phyloP scores from a whole-genome alignment of 1,284 basidiomycete genomes.

The Porodaedalea pini region DNA sequence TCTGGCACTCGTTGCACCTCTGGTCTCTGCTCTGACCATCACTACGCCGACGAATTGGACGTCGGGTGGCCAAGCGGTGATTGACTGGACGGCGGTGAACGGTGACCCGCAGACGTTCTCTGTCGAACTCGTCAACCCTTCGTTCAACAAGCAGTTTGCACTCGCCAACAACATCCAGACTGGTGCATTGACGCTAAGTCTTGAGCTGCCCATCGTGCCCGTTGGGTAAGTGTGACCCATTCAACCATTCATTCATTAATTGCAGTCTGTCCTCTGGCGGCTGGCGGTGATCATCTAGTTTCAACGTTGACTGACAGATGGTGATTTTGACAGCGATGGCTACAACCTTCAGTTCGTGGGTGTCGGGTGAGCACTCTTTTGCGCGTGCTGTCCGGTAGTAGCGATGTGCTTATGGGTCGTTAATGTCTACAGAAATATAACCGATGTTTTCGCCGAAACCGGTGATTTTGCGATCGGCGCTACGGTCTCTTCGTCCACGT shows the following conservation, averaged over 20 bases:
- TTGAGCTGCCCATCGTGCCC: constrained; percentile 51
- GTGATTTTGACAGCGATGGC: constrained; percentile 35
- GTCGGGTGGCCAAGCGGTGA: constrained; percentile 35
- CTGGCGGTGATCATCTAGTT: background rate
- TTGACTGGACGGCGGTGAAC: constrained; percentile 44
- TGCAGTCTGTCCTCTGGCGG: background rate
- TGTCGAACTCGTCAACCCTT: constrained; percentile 43
- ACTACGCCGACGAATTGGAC: constrained; percentile 34
- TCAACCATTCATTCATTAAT: no score
- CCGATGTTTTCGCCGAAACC: constrained; percentile 41
- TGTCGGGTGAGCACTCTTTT: constrained; percentile 36
- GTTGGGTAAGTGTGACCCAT: constrained; percentile 38
- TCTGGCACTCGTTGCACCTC: constrained; percentile 40
- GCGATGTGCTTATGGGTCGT: background rate
- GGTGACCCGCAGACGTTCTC: constrained; percentile 41
- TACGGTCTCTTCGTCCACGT: constrained; percentile 25
- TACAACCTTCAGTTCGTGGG: constrained; percentile 54
- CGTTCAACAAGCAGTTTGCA: constrained; percentile 53
- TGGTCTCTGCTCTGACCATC: constrained; percentile 48
- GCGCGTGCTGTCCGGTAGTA: no score
- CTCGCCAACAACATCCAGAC: constrained; percentile 57
- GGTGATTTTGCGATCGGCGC: constrained; percentile 43
- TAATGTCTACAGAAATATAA: constrained; percentile 40
- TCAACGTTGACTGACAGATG: constrained; percentile 2
- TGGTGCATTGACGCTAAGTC: constrained; percentile 31